A percentile compares a stretch with the other conserved stretches of the same genome.
Evolutionary conservation across 345 rosid genomes (phyloP).

Genomic region (Alliaria petiolata): DNA sequence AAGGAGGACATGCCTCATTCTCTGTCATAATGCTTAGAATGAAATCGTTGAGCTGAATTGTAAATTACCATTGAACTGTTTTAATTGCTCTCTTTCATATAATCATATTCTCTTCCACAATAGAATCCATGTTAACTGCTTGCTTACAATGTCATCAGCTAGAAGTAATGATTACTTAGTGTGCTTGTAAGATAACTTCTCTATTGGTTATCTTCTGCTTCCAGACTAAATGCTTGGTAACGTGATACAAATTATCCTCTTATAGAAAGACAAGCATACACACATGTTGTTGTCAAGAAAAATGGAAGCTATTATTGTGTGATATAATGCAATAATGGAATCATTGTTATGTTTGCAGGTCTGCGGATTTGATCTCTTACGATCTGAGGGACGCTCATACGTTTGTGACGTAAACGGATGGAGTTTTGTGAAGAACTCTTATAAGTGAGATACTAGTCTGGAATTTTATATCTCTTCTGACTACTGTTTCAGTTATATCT

Average conservation of each 20-base stretch:
- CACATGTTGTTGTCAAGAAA: not conserved
- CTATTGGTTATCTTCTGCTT: not conserved
- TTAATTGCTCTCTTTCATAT: not conserved
- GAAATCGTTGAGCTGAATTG: not conserved
- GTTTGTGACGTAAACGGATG: constrained; percentile 99
- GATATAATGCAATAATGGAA: not conserved
- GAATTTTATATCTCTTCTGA: not conserved
- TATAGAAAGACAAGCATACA: not conserved
- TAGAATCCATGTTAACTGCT: not conserved
- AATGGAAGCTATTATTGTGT: not conserved
- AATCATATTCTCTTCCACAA: not conserved
- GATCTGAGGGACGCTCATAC: constrained; percentile 93
- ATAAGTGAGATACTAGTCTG: constrained; percentile 61
- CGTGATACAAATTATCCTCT: not conserved
- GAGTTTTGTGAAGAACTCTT: constrained; percentile 99
- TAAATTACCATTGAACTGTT: not conserved
- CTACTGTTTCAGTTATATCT: not conserved
- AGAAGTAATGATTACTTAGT: not conserved
- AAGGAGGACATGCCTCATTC: not conserved
- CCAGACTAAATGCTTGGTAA: not conserved
- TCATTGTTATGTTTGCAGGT: constrained; percentile 50
- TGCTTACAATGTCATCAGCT: not conserved
- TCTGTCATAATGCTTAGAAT: not conserved
- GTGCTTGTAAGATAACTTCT: not conserved
- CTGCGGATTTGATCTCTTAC: constrained; percentile 98